Evolutionary conservation across 2,329 filamentous ascomycete species (phyloP).

Genomic region (Aspergillus quadrilineatus): DNA sequence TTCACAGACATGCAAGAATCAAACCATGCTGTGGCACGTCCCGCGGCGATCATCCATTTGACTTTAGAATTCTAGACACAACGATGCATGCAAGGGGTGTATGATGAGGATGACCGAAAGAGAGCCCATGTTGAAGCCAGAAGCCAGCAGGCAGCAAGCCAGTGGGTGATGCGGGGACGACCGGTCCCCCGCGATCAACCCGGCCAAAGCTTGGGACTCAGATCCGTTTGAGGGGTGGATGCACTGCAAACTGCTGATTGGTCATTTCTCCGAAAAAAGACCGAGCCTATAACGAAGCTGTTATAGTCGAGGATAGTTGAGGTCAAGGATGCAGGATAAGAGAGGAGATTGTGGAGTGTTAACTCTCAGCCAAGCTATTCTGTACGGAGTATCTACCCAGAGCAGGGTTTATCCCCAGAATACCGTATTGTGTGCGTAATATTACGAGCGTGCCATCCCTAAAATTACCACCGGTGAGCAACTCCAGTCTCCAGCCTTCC

Average conservation of each 20-base stretch:
- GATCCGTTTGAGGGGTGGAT: slow-evolving; percentile 12
- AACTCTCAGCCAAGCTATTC: too few species aligned
- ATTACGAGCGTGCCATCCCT: neutral
- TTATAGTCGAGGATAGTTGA: neutral
- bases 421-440: neutral
- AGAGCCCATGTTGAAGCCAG: neutral
- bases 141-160: neutral
- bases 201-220: neutral
- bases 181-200: neutral
- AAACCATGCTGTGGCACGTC: slow-evolving; percentile 13
- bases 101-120: neutral
- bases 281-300: slow-evolving; percentile 19
- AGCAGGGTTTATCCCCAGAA: neutral
- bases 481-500: neutral
- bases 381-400: neutral
- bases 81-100: slow-evolving; percentile 17
- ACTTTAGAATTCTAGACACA: slow-evolving; percentile 19
- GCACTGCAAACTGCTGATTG: slow-evolving; percentile 21
- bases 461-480: neutral
- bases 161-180: slow-evolving; percentile 2
- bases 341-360: neutral
- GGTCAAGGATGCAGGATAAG: neutral
- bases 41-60: slow-evolving; percentile 20
- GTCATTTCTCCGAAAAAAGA: slow-evolving; percentile 29
- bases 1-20: neutral